Base-by-base conservation (phyloP, 2,329 filamentous ascomycete genomes). In the Nannizziopsis barbatae region DNA sequence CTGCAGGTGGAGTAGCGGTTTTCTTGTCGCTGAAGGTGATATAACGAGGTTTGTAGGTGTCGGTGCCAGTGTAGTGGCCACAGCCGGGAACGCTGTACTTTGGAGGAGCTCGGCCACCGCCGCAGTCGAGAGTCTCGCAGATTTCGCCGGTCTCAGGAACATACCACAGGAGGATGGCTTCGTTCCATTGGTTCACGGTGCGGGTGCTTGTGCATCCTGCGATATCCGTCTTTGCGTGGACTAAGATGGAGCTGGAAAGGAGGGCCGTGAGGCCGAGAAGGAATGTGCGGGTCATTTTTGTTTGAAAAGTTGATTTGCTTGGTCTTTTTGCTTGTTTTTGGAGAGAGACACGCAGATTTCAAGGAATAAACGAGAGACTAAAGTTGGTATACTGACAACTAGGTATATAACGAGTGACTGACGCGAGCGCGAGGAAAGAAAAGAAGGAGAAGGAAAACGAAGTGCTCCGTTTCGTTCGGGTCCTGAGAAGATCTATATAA, bases 61-160 rank as follows among this genome's bases (percentile, higher is more conserved):
- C 42, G 6, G 47, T 50, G 41, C 47, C 47, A 5, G 42, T 45
- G 31, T 50, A 50, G 17, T 22, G 42, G 3, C 20, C 35, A 20
- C 47, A 84, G 2, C 80, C 80, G 0, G 80, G 80, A 17, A 79
- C 74, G 20, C 71, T 74, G 12, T 75, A 77, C 69, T 79, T 83
- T 52, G 78, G 75, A 2, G 80, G 77, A 7, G 79, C 81, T 40
- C 75, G 72, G 48, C 80, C 81, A 54, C 81, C 81, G 50, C 81
- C 80, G 64, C 81, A 84, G 72, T 84, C 80, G 55, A 80, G 71
- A 52, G 77, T 59, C 9, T 70, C 69, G 71, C 81, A 84, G 60
- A 83, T 69, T 67, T 83, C 79, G 60, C 79, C 78, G 14, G 74
- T 77, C 55, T 66, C 77, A 1, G 79, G 79, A 46, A 81, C 74